phyloP scores from a whole-genome alignment of 1,139 yeast species.

The Hyphopichia burtonii region DNA sequence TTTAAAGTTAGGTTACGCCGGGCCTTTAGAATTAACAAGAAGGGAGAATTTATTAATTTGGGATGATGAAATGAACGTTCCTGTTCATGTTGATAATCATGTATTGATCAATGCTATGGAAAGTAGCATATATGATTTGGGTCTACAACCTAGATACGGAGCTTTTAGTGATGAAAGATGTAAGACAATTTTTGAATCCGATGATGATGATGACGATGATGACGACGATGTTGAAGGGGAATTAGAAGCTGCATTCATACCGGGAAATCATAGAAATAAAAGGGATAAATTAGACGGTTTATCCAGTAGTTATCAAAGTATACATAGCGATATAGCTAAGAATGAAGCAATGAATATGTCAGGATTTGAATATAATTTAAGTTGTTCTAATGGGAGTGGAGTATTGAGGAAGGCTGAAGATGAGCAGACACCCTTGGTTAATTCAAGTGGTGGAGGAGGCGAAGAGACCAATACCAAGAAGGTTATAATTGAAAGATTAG shows the following conservation, averaged over 20 bases:
- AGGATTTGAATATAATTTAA: conserved; percentile 22
- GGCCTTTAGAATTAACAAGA: conserved; percentile 67
- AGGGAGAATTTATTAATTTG: conserved; percentile 56
- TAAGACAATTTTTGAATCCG: conserved; percentile 1
- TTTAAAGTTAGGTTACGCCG: conserved; percentile 54
- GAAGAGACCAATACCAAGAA: conserved; percentile 27
- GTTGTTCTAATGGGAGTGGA: conserved; percentile 1
- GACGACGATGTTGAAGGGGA: conserved; percentile 1
- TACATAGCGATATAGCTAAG: neutral
- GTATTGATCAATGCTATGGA: conserved; percentile 17
- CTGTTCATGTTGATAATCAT: conserved; percentile 26
- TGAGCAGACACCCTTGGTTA: neutral
- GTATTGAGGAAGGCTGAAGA: neutral
- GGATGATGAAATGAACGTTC: conserved; percentile 64
- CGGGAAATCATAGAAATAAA: neutral
- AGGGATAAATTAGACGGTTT: neutral
- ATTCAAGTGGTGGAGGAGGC: conserved; percentile 8
- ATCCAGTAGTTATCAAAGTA: neutral
- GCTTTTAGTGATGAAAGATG: neutral
- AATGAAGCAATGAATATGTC: conserved; percentile 11
- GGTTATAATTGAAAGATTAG: conserved; percentile 63
- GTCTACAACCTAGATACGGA: neutral
- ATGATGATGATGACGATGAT: neutral
- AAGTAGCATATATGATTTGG: conserved; percentile 19
- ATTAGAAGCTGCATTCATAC: neutral